phyloP scores from a whole-genome alignment of 495 filamentous ascomycete species.

The Schizothecium vesticola region DNA sequence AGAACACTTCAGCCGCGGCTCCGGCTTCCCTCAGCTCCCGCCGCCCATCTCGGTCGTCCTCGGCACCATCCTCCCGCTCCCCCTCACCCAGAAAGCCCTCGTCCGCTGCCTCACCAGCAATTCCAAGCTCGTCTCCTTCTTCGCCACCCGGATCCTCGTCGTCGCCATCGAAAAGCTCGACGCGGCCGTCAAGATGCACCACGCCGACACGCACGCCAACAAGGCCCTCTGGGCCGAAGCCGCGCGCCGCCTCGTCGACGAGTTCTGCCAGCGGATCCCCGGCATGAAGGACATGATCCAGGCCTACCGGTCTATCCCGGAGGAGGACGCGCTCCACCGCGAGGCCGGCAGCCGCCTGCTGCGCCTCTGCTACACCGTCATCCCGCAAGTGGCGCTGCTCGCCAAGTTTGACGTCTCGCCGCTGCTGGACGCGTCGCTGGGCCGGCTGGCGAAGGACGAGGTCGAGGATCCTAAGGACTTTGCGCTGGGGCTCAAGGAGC shows the following conservation, averaged over 20 bases:
- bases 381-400: conserved; percentile 72
- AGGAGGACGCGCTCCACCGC: conserved; percentile 66
- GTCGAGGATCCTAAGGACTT: conserved; percentile 41
- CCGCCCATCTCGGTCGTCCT: conserved; percentile 70
- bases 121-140: conserved; percentile 69
- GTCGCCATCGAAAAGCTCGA: conserved; percentile 74
- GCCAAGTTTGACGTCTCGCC: conserved; percentile 82
- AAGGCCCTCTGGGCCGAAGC: conserved; percentile 60
- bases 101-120: conserved; percentile 72
- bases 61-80: conserved; percentile 81
- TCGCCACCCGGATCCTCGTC: conserved; percentile 71
- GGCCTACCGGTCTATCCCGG: conserved; percentile 58
- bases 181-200: conserved; percentile 49
- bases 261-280: conserved; percentile 76
- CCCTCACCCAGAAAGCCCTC: conserved; percentile 69
- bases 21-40: conserved; percentile 55
- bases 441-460: conserved; percentile 40
- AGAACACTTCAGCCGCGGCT: conserved; percentile 53
- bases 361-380: conserved; percentile 70
- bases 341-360: conserved; percentile 73
- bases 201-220: conserved; percentile 38
- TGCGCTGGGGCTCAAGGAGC: conserved; percentile 55
- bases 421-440: conserved; percentile 61
- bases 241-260: conserved; percentile 56
- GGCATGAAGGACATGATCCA: conserved; percentile 68